Conservation (phyloP, 306 rosid species). For the Cicer chorassanicum region DNA sequence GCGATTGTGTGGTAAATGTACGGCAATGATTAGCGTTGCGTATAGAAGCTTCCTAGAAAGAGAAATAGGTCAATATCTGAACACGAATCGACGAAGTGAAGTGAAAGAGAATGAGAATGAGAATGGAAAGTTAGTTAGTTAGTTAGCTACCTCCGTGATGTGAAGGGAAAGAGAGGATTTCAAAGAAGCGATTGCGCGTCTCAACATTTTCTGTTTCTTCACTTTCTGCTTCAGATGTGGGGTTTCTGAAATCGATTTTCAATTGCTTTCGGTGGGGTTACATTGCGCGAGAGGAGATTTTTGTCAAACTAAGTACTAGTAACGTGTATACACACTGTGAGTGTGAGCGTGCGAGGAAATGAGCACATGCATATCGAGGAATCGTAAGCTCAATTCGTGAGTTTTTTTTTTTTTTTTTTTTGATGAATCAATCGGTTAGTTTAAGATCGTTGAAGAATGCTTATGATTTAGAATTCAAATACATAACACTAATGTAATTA, state of each 20-base stretch:
- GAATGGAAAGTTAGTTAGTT: background rate
- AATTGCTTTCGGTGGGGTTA: slow-evolving; percentile 9
- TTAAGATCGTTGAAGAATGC: too few relatives aligned
- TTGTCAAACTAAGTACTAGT: slow-evolving; percentile 3
- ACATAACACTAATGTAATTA: too few relatives aligned
- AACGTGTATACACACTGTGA: background rate
- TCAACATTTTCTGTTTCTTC: slow-evolving; percentile 43
- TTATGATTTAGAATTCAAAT: too few relatives aligned
- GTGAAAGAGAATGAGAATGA: background rate
- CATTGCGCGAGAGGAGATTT: background rate
- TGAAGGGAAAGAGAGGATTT: slow-evolving; percentile 30
- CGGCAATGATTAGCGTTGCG: slow-evolving; percentile 38
- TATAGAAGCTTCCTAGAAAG: slow-evolving; percentile 52
- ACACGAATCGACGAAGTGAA: background rate
- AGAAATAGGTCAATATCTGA: background rate
- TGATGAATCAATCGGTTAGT: too few relatives aligned
- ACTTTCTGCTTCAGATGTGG: background rate
- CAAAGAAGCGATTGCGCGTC: slow-evolving; percentile 35
- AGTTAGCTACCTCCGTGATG: slow-evolving; percentile 1
- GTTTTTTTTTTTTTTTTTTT: background rate
- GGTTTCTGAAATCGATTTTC: background rate
- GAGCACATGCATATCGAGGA: slow-evolving; percentile 6
- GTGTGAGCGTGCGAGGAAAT: background rate
- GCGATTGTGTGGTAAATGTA: slow-evolving; percentile 50
- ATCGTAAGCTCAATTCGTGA: background rate